A percentile compares a stretch with the other conserved stretches of the same genome.
These are phyloP conservation scores for Cyclostephanos invisitatus DNA, from an alignment of 108 stramenopile species.

Conservation along the genomic window DNA sequence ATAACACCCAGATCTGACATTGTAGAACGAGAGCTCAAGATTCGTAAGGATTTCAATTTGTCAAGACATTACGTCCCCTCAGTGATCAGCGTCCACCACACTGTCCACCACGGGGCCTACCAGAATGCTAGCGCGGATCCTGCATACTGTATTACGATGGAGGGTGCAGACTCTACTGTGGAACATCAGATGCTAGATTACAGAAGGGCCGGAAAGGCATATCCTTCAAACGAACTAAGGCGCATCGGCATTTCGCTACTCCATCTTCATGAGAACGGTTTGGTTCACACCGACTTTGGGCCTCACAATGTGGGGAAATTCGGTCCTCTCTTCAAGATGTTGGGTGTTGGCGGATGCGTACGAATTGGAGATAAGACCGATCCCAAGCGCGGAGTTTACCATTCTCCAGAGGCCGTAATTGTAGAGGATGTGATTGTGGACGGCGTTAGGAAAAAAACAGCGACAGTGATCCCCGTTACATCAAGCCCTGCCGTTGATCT, in stretches of 20 bases:
- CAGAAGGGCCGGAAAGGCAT: conserved; percentile 72
- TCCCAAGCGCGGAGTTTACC: conserved; percentile 86
- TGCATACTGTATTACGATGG: conserved; percentile 91
- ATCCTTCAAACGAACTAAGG: conserved; percentile 83
- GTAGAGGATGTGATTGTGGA: conserved; percentile 58
- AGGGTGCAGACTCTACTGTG: conserved; percentile 88
- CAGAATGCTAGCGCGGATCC: conserved; percentile 90
- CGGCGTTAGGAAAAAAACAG: conserved; percentile 47
- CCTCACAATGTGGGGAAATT: conserved; percentile 91
- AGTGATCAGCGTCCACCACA: conserved; percentile 90
- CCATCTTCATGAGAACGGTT: conserved; percentile 87
- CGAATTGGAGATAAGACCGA: conserved; percentile 69
- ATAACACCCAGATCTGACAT: conserved; percentile 86
- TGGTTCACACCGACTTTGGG: conserved; percentile 89
- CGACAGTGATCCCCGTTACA: conserved; percentile 31
- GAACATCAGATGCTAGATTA: conserved; percentile 89
- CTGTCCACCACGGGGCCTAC: conserved; percentile 89
- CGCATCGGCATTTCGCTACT: conserved; percentile 82
- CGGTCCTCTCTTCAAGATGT: conserved; percentile 81
- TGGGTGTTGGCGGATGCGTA: conserved; percentile 85
- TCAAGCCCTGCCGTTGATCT: conserved; percentile 42
- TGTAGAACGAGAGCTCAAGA: conserved; percentile 82
- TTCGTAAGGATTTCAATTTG: conserved; percentile 84
- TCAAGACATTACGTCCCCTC: conserved; percentile 90
- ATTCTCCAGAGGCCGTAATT: conserved; percentile 80